Evolutionary conservation across 768 basidiomycete genomes (phyloP), one percentile per base, ranked within the genome.

Genomic region (Macrocybe gigantea): DNA sequence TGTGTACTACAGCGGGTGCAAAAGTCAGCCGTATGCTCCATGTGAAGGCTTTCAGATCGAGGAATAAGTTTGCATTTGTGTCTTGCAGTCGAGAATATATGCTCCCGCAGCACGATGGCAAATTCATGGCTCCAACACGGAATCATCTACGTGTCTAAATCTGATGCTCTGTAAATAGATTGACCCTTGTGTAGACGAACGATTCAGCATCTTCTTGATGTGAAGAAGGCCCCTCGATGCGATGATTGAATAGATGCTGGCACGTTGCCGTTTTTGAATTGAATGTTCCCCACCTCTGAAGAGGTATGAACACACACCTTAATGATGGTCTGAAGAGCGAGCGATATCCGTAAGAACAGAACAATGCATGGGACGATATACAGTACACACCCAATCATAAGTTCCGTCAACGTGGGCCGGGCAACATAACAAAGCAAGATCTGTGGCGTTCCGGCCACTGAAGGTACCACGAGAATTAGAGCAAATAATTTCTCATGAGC

Each of bases 151-250:
- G n/a, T n/a, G n/a, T n/a, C n/a, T n/a, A n/a, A n/a, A n/a, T n/a
- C n/a, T n/a, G n/a, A n/a, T n/a, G n/a, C n/a, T n/a, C n/a, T n/a
- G n/a, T n/a, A n/a, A n/a, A n/a, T n/a, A n/a, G n/a, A n/a, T n/a
- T n/a, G n/a, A n/a, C n/a, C n/a, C n/a, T n/a, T n/a, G n/a, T n/a
- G n/a, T n/a, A n/a, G n/a, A n/a, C n/a, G n/a, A n/a, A n/a, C n/a
- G n/a, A n/a, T n/a, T 12, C n/a, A 43, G 2, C 7, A 42, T 35
- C 33, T 33, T 43, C 35, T 31, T 49, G 22, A 49, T 41, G 22
- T 43, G 41, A 5, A 49, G 31, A n/a, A 49, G 48, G 7, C 40
- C 31, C 11, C 22, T 39, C 5, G 48, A 41, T n/a, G 48, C 14
- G 5, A 49, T 37, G 14, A 37, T 35, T 3, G 48, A 41, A 13